A percentile compares a stretch with the other conserved stretches of the same genome.
phyloP scores from a whole-genome alignment of 1,139 yeast genomes.

The Debaryomyces sp. region DNA sequence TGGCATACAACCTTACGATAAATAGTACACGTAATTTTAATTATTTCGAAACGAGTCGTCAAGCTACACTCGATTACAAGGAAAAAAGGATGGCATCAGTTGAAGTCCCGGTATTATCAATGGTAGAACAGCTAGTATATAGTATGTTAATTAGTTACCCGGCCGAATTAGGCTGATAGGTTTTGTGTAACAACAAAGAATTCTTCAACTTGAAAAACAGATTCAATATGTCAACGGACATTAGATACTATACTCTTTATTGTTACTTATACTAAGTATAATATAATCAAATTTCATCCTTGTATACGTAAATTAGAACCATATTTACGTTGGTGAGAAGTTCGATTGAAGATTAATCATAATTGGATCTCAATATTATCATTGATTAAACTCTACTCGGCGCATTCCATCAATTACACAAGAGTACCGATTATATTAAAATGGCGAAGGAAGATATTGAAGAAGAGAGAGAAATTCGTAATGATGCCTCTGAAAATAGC shows the following conservation, averaged over 20 bases:
- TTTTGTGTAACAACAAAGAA: slow-evolving; percentile 6
- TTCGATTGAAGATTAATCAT: slow-evolving; percentile 6
- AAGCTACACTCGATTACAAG: too few relatives aligned
- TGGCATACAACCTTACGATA: not conserved
- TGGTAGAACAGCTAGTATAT: not conserved
- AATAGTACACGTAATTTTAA: not conserved
- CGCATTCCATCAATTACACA: slow-evolving; percentile 2
- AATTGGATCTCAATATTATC: slow-evolving; percentile 1
- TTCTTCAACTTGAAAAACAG: slow-evolving; percentile 3
- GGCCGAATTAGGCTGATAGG: not conserved
- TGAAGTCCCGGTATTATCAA: too few relatives aligned
- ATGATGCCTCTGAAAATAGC: slow-evolving; percentile 29
- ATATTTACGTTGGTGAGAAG: slow-evolving; percentile 5
- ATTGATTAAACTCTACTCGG: slow-evolving; percentile 4
- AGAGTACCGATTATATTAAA: slow-evolving; percentile 4
- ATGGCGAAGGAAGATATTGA: slow-evolving; percentile 20
- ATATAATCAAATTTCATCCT: slow-evolving; percentile 4
- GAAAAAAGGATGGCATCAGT: too few relatives aligned
- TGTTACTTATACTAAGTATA: slow-evolving; percentile 3
- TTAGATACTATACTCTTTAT: not conserved
- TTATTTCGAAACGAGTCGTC: too few relatives aligned
- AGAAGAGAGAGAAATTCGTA: slow-evolving; percentile 42
- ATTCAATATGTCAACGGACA: slow-evolving; percentile 2
- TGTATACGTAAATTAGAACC: slow-evolving; percentile 1
- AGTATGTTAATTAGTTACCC: not conserved